Evolutionary conservation across 306 rosid genomes (phyloP).

Genomic region (Calophaca sinica): DNA sequence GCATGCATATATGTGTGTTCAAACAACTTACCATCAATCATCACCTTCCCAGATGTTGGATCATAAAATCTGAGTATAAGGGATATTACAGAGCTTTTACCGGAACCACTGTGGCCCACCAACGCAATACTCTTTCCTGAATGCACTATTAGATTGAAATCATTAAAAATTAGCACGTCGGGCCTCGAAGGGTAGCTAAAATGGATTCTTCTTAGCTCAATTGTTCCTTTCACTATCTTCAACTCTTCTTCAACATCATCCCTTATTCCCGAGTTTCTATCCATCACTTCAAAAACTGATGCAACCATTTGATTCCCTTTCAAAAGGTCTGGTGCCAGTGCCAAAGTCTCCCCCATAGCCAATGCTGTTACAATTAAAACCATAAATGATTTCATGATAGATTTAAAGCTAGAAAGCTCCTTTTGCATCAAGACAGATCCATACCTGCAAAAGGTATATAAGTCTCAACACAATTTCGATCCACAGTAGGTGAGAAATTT

Average conservation of each 20-base stretch:
- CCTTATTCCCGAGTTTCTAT: slow-evolving; percentile 65
- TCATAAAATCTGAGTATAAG: slow-evolving; percentile 88
- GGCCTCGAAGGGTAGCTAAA: slow-evolving; percentile 92
- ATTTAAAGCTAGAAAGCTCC: slow-evolving; percentile 80
- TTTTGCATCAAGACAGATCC: slow-evolving; percentile 82
- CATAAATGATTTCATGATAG: slow-evolving; percentile 86
- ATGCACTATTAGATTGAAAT: slow-evolving; percentile 67
- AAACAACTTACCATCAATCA: slow-evolving; percentile 76
- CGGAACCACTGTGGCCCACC: slow-evolving; percentile 95
- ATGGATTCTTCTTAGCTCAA: slow-evolving; percentile 67
- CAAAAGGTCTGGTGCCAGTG: slow-evolving; percentile 84
- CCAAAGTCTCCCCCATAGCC: slow-evolving; percentile 94
- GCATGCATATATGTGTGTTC: neutral
- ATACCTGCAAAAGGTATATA: slow-evolving; percentile 63
- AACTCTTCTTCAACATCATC: slow-evolving; percentile 73
- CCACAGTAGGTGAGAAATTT: neutral
- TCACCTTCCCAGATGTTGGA: slow-evolving; percentile 76
- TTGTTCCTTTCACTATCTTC: slow-evolving; percentile 67
- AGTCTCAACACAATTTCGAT: slow-evolving; percentile 5
- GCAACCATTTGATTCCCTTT: slow-evolving; percentile 94
- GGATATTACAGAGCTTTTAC: slow-evolving; percentile 89
- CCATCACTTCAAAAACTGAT: slow-evolving; percentile 79
- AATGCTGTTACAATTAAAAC: slow-evolving; percentile 88
- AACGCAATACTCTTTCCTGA: slow-evolving; percentile 76
- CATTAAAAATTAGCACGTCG: slow-evolving; percentile 68